Evolutionary conservation across 2,329 filamentous ascomycete genomes (phyloP).

Genomic region (Botrytis galanthina): DNA sequence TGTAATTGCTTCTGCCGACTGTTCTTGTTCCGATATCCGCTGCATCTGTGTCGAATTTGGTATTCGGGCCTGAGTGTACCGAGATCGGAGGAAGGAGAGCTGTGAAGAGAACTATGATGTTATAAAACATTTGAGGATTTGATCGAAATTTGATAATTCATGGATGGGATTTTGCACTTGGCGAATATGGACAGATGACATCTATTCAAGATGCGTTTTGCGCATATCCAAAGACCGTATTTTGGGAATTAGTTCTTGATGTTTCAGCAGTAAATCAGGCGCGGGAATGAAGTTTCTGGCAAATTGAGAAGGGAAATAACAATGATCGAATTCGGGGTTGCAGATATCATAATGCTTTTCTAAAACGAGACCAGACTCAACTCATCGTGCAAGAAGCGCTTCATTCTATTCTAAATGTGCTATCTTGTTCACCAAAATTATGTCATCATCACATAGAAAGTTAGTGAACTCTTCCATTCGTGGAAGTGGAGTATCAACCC

Average conservation of each 20-base stretch:
- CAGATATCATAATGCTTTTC: neutral
- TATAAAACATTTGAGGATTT: neutral
- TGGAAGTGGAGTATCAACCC: neutral
- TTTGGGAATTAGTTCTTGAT: neutral
- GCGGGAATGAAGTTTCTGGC: neutral
- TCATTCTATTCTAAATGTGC: neutral
- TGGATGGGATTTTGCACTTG: neutral
- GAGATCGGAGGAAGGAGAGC: neutral
- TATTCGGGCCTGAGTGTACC: neutral
- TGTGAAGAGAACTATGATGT: neutral
- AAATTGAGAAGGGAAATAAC: neutral
- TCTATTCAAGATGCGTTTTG: neutral
- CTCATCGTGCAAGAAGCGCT: neutral
- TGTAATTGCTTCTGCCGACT: accelerated
- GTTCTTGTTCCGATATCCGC: neutral
- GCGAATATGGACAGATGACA: neutral
- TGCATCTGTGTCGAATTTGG: accelerated
- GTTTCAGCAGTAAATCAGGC: too few species aligned
- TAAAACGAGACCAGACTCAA: neutral
- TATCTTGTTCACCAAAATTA: neutral
- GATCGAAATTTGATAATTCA: neutral
- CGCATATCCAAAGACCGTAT: neutral
- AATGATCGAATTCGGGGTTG: neutral
- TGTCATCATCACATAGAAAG: neutral
- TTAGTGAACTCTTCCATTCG: neutral